Evolutionary conservation across 306 rosid species (phyloP), one percentile per base, ranked within the genome.

Genomic region (Vachellia pachyceras): DNA sequence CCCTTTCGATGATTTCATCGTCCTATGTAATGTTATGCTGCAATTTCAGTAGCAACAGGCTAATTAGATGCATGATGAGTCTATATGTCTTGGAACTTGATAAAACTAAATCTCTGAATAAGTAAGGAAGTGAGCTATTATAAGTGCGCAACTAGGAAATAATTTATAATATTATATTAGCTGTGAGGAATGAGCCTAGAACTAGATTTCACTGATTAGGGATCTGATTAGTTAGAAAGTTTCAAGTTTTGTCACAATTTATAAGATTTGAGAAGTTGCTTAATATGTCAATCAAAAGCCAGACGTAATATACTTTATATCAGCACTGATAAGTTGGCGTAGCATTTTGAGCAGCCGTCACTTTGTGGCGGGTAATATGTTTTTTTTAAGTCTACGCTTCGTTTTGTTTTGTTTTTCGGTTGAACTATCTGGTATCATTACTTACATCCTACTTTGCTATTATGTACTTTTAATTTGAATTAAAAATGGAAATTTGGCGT

Each of bases 341-440:
- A 54, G 47, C 78, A 23, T 37, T 52, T 83, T 67, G 49, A 36
- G 17, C 3, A 4, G 36, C 55, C 10, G 17, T 77, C 22, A 10
- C 33, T 50, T 41, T 10, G 23, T 29, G 68, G 33, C 12, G 13
- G 29, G n/a, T 40, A n/a, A n/a, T n/a, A n/a, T n/a, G n/a, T 50
- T 6, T 6, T 10, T 60, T 39, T 47, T 41, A n/a, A n/a, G n/a
- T n/a, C n/a, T n/a, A n/a, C n/a, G 17, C 54, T 50, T 58, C 65
- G 3, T 63, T 72, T 84, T 85, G 61, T 50, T 42, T 35, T 39
- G 7, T 49, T 49, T 49, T 49, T 49, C 5, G 58, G 23, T 52
- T 18, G 23, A 52, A 18, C 23, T 52, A 18, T 52, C 23, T 6
- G 58, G 23, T 52, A 52, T 18, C 63, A 55, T 20, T 20, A 8